Conservation (phyloP, 1,284 basidiomycete species). For the Puccinia brachypodii region DNA sequence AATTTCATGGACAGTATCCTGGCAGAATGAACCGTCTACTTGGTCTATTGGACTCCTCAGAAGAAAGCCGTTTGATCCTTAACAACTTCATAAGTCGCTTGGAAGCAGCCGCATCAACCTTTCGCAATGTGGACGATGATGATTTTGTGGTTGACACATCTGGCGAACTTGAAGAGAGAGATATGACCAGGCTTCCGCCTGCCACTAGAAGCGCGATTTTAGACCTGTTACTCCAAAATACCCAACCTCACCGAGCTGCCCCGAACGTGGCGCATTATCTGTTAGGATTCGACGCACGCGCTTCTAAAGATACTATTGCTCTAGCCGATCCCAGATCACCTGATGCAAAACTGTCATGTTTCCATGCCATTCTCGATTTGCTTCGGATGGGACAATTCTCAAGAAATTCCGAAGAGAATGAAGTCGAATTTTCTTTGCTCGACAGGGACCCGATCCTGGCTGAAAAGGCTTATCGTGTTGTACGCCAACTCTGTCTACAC, state of each 20-base stretch:
- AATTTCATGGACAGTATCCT: slow-evolving; percentile 64
- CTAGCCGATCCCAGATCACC: slow-evolving; percentile 64
- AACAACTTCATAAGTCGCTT: slow-evolving; percentile 74
- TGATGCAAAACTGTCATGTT: slow-evolving; percentile 68
- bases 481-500: slow-evolving; percentile 84
- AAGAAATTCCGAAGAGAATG: slow-evolving; percentile 59
- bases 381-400: slow-evolving; percentile 67
- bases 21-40: slow-evolving; percentile 65
- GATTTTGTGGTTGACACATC: slow-evolving; percentile 51
- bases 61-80: slow-evolving; percentile 80
- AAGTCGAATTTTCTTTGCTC: slow-evolving; percentile 42
- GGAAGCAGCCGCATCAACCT: slow-evolving; percentile 59
- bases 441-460: slow-evolving; percentile 68
- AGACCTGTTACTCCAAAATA: slow-evolving; percentile 79
- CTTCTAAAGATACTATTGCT: slow-evolving; percentile 59
- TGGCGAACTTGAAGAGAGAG: slow-evolving; percentile 62
- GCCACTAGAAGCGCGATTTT: slow-evolving; percentile 77
- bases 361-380: slow-evolving; percentile 78
- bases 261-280: slow-evolving; percentile 89
- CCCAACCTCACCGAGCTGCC: slow-evolving; percentile 66
- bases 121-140: slow-evolving; percentile 54
- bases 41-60: slow-evolving; percentile 75
- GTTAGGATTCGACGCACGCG: slow-evolving; percentile 68
- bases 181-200: slow-evolving; percentile 64
- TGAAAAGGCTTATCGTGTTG: slow-evolving; percentile 77